Conservation (phyloP, 495 filamentous ascomycete species). For the Trypethelium eluteriae region DNA sequence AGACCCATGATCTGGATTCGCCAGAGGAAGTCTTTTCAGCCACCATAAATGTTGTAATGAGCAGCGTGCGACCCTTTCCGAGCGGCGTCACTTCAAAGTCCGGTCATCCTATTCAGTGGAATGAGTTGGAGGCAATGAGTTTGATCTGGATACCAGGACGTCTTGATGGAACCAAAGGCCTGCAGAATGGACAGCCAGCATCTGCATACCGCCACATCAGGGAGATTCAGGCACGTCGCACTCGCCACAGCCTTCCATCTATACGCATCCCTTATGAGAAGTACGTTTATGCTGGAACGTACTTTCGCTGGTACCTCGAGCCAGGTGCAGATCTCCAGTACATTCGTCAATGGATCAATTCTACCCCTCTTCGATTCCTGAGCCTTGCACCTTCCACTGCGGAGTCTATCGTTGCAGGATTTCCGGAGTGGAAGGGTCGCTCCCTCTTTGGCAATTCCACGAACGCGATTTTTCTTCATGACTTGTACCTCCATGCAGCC, state of each 20-base stretch:
- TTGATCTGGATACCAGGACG: conserved; percentile 1
- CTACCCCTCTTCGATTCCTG: background rate
- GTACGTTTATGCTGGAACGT: background rate
- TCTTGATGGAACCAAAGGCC: conserved; percentile 8
- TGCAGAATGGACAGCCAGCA: background rate
- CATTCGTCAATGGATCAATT: background rate
- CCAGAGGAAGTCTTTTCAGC: background rate
- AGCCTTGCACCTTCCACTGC: background rate
- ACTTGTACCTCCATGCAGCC: background rate
- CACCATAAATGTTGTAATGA: too few relatives aligned
- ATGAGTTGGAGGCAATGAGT: background rate
- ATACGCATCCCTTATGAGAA: background rate
- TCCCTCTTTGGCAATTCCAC: background rate
- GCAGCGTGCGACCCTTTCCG: too few relatives aligned
- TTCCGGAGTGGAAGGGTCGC: background rate
- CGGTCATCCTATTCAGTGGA: background rate
- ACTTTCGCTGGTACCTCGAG: conserved; percentile 6
- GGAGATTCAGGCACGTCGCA: background rate
- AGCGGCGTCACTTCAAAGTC: background rate
- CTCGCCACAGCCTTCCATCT: background rate
- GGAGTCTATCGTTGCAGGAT: background rate
- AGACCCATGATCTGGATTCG: background rate
- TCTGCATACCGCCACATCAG: background rate
- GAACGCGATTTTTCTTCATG: background rate
- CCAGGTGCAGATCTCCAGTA: background rate